Conservation (phyloP, 2,329 filamentous ascomycete species). For the Venturia oleaginea region DNA sequence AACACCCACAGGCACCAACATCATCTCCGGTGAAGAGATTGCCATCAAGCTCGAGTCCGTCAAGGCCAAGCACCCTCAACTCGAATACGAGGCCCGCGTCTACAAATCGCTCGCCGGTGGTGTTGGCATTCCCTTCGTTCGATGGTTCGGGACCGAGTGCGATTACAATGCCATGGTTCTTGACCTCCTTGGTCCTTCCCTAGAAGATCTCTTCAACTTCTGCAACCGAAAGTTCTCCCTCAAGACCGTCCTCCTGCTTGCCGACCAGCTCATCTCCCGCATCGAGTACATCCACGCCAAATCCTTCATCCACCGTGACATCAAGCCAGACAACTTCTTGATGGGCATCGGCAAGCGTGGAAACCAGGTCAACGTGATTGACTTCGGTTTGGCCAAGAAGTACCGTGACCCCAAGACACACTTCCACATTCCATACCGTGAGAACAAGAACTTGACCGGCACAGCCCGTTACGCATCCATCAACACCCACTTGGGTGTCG, state of each 20-base stretch:
- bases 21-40: slow-evolving; percentile 98
- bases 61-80: slow-evolving; percentile 98
- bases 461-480: slow-evolving; percentile 98
- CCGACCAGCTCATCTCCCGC: slow-evolving; percentile 96
- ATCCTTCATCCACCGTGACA: slow-evolving; percentile 98
- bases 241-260: slow-evolving; percentile 93
- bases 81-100: slow-evolving; percentile 97
- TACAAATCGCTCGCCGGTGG: slow-evolving; percentile 84
- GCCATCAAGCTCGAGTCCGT: slow-evolving; percentile 99
- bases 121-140: slow-evolving; percentile 96
- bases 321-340: slow-evolving; percentile 99
- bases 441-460: slow-evolving; percentile 99
- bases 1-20: slow-evolving; percentile 42
- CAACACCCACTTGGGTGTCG: slow-evolving; percentile 95
- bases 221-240: slow-evolving; percentile 99
- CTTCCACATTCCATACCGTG: slow-evolving; percentile 98
- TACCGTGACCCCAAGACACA: slow-evolving; percentile 99
- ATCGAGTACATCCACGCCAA: slow-evolving; percentile 99
- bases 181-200: slow-evolving; percentile 85
- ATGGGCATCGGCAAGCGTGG: slow-evolving; percentile 99
- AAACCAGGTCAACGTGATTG: slow-evolving; percentile 98
- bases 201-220: slow-evolving; percentile 99
- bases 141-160: slow-evolving; percentile 99
- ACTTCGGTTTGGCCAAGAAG: slow-evolving; percentile 98
- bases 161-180: slow-evolving; percentile 99